Evolutionary conservation across 108 stramenopile species (phyloP), one percentile per base, ranked within the genome.

Genomic region (Epipyxis sp.): DNA sequence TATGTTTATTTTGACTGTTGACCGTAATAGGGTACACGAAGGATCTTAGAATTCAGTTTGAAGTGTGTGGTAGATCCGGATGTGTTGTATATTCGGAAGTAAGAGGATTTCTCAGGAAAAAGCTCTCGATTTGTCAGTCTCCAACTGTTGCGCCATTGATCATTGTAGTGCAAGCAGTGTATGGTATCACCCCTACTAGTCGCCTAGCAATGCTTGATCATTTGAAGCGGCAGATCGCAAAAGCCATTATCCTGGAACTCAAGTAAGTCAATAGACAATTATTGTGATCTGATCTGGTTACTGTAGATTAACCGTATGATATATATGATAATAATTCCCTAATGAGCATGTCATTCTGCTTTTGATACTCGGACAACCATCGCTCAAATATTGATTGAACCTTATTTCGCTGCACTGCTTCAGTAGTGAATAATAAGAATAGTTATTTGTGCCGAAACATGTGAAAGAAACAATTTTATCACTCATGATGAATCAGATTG

Each of bases 21-120:
- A n/a, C n/a, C n/a, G n/a, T n/a, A n/a, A n/a, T n/a, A n/a, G n/a
- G 61, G 25, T 65, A 65, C 34, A 65, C 61, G 6, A 65, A 65
- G 25, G 61, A 65, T 65, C 25, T 65, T 32, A 29, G 13, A 65
- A 65, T 65, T 13, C 34, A 65, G 34, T 65, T 13, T 65, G 61
- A 65, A 65, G 34, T 65, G 6, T 29, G 20, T 6, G 61, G 61
- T 13, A 65, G 25, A 65, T 65, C 61, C 3, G 61, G 61, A 32
- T 16, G 34, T 10, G 34, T 3, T 29, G 30, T 13, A 6, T 65
- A 65, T 65, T 6, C 3, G 3, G 61, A 13, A 3, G 34, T 65
- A 32, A 10, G 25, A 37, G 61, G 25, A 32, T 37, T 6, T 6
- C 34, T 65, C 6, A 65, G 30, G 6, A 65, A 65, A 25, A 29